Conservation (phyloP, 2,329 filamentous ascomycete species). For the Diaporthe capsici region DNA sequence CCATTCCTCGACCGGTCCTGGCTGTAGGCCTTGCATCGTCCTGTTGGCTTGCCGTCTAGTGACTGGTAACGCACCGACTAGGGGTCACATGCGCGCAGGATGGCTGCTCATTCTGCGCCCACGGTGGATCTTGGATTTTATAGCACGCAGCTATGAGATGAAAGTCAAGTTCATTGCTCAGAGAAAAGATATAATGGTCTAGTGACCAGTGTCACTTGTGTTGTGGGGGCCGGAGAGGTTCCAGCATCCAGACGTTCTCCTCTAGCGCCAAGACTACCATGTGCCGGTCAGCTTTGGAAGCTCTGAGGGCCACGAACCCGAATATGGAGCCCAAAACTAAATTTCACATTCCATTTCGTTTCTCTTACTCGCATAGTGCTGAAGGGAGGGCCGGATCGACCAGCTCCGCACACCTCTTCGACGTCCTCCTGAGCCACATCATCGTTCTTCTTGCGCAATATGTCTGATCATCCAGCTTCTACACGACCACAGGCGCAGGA, state of each 20-base stretch:
- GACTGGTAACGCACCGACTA: constrained; percentile 1
- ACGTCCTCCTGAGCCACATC: neutral
- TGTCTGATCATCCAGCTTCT: constrained; percentile 7
- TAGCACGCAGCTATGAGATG: neutral
- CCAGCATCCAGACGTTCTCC: neutral
- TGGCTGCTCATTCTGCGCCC: neutral
- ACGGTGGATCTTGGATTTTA: neutral
- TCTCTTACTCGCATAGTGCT: neutral
- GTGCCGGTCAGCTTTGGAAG: constrained; percentile 11
- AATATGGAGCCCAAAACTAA: neutral
- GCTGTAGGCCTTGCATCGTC: neutral
- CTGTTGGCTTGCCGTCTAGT: neutral
- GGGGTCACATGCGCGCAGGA: neutral
- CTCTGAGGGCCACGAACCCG: neutral
- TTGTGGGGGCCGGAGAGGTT: neutral
- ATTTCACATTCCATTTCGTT: neutral
- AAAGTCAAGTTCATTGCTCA: too few species aligned
- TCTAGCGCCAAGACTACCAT: neutral
- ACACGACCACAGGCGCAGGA: neutral
- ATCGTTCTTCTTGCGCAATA: neutral
- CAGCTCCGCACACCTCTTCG: neutral
- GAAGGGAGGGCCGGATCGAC: neutral
- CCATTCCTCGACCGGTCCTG: neutral
- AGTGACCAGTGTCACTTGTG: neutral
- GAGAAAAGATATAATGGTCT: neutral